These are phyloP conservation scores for Saprolegnia diclina DNA, from an alignment of 352 stramenopile genomes.

Conservation along the genomic window DNA sequence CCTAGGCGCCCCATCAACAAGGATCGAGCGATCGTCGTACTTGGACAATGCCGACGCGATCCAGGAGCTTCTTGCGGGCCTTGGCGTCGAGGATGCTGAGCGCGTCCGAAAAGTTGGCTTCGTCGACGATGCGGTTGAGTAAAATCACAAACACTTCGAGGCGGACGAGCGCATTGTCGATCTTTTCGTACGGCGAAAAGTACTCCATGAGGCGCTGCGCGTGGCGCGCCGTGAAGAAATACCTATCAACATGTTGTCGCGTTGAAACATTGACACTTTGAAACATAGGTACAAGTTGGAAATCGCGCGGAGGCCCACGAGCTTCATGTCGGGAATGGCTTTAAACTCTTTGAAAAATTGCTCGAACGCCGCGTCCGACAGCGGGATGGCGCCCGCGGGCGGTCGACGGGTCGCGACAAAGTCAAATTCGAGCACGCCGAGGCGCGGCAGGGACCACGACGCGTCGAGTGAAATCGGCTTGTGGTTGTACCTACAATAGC, in stretches of 20 bases:
- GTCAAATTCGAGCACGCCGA: constrained; percentile 67
- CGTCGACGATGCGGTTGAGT: constrained; percentile 58
- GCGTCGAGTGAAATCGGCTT: constrained; percentile 44
- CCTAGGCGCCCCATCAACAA: no score
- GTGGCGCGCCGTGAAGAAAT: constrained; percentile 68
- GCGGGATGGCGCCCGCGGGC: constrained; percentile 48
- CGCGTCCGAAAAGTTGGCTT: constrained; percentile 60
- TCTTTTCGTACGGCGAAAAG: constrained; percentile 65
- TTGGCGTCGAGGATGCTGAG: constrained; percentile 57
- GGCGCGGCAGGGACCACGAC: constrained; percentile 54
- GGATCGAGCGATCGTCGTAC: no score
- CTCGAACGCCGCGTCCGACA: constrained; percentile 61
- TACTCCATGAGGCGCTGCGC: constrained; percentile 70
- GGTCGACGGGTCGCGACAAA: constrained; percentile 58
- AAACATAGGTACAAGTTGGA: constrained; percentile 33
- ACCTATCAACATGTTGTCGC: constrained; percentile 25
- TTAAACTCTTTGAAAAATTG: constrained; percentile 78
- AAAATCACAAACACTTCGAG: constrained; percentile 70
- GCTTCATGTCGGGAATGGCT: constrained; percentile 57
- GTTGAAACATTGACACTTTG: not conserved
- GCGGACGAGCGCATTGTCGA: constrained; percentile 47
- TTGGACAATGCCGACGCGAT: constrained; percentile 42
- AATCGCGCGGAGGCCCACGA: constrained; percentile 60
- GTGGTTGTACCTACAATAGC: constrained; percentile 54
- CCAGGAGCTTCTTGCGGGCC: constrained; percentile 58